Evolutionary conservation across 257 asterid genomes (phyloP).

Genomic region (Solanum appendiculatum): DNA sequence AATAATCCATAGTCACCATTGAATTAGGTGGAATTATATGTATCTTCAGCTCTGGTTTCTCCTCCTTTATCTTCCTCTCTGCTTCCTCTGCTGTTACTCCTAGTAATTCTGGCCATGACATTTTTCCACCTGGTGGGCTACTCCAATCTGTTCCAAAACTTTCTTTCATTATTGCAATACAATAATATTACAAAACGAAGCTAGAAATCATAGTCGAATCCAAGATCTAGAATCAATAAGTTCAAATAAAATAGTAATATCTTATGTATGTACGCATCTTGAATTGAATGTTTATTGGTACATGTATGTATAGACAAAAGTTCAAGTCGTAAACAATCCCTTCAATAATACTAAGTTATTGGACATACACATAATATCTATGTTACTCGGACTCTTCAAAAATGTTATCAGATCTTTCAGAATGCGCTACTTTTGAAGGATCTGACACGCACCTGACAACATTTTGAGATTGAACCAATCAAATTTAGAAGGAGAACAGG

Average conservation of each 20-base stretch:
- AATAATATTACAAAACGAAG: background rate
- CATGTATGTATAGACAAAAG: background rate
- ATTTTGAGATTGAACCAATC: background rate
- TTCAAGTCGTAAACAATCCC: background rate
- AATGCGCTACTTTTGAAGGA: background rate
- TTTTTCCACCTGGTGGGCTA: conserved; percentile 6
- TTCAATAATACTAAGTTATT: background rate
- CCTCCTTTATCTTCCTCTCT: conserved; percentile 30
- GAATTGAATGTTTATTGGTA: background rate
- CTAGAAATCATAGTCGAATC: background rate
- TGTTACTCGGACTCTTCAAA: background rate
- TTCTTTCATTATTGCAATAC: background rate
- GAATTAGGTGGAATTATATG: conserved; percentile 16
- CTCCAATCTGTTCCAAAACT: background rate
- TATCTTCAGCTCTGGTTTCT: conserved; percentile 12
- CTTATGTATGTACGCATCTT: background rate
- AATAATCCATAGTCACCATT: conserved; percentile 26
- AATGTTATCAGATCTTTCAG: background rate
- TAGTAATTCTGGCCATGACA: conserved; percentile 47
- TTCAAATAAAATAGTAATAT: background rate
- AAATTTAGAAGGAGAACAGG: background rate
- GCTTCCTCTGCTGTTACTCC: conserved; percentile 47
- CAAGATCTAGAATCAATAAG: background rate
- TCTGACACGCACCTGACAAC: background rate
- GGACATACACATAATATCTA: background rate